phyloP scores from a whole-genome alignment of 208 protist genomes.

The Wallacemonas collosoma region DNA sequence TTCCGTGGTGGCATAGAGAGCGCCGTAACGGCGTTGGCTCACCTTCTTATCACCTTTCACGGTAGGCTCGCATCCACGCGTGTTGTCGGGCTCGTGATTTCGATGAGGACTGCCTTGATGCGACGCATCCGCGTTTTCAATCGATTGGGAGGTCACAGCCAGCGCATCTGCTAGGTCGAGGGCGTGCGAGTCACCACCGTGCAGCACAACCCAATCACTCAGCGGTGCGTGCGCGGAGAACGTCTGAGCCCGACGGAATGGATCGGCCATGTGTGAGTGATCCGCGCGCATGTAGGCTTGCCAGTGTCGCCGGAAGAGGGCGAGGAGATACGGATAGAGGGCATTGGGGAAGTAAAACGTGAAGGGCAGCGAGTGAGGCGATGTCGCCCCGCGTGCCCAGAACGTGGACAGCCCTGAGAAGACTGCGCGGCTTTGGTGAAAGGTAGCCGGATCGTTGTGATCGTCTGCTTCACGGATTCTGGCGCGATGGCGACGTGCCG shows the following conservation, averaged over 20 bases:
- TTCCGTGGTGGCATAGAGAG: conserved; percentile 11
- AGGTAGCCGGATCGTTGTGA: too few relatives aligned
- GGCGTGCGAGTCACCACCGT: not conserved
- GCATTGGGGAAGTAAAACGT: not conserved
- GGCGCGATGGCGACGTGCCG: too few relatives aligned
- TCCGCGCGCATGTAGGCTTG: not conserved
- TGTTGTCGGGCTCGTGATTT: not conserved
- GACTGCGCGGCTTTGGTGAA: not conserved
- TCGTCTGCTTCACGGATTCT: too few relatives aligned
- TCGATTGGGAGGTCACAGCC: not conserved
- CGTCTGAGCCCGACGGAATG: not conserved
- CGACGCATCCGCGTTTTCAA: not conserved
- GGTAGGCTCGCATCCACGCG: not conserved
- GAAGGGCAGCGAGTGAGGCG: not conserved
- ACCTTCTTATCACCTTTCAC: too few relatives aligned
- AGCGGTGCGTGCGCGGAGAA: not conserved
- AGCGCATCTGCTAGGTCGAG: conserved; percentile 8
- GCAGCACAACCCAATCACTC: not conserved
- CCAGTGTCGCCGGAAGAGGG: not conserved
- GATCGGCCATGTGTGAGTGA: not conserved
- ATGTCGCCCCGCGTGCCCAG: not conserved
- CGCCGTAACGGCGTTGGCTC: not conserved
- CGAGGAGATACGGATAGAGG: conserved; percentile 6
- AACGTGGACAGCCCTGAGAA: not conserved
- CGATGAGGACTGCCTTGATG: too few relatives aligned